Base-by-base conservation (phyloP, 2,329 filamentous ascomycete genomes). In the Ascochyta viciae-villosae region DNA sequence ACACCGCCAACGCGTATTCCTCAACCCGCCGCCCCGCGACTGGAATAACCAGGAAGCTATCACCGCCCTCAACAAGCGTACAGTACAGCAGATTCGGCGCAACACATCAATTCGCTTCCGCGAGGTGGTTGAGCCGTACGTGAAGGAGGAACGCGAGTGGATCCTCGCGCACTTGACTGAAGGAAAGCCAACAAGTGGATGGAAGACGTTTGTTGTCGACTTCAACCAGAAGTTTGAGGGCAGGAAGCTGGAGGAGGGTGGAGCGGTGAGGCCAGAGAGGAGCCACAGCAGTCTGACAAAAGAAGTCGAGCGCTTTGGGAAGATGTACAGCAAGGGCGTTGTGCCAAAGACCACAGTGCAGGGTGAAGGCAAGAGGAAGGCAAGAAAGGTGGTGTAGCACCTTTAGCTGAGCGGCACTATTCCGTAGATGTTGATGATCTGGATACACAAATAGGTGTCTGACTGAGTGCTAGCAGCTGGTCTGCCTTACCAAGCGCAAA, bases 81-180 rank as follows among this genome's bases (percentile, higher is more conserved):
- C 63, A 23, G 65, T 66, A 4, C 68, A 72, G 57, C 68, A 72
- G 48, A 68, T 71, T n/a, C 68, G 68, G 3, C 70, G 68, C 50
- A 67, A 67, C 52, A 72, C 66, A 4, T 43, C 49, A 3, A 62
- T 68, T 1, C 58, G 66, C 1, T 72, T 70, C 54, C 61, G 70
- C 7, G 55, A 58, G 19, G 62, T 64, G 1, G 70, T 71, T 1
- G 50, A 50, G 26, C 56, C 62, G 4, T 72, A 71, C 22, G 43
- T 67, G 3, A 37, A 42, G 8, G 61, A 57, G 16, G 68, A 72
- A 57, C 61, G 68, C 2, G 31, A 39, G 16, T 72, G 70, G 70
- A 68, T 72, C 27, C 43, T 63, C 1, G 52, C 51, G 15, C 57
- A 71, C 16, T 56, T 69, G 22, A 54, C 29, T 1, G 40, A 50